A percentile compares a stretch with the other conserved stretches of the same genome.
These are phyloP conservation scores for Blepharisma undulans DNA, from an alignment of 169 alveolate genomes.

Conservation along the genomic window DNA sequence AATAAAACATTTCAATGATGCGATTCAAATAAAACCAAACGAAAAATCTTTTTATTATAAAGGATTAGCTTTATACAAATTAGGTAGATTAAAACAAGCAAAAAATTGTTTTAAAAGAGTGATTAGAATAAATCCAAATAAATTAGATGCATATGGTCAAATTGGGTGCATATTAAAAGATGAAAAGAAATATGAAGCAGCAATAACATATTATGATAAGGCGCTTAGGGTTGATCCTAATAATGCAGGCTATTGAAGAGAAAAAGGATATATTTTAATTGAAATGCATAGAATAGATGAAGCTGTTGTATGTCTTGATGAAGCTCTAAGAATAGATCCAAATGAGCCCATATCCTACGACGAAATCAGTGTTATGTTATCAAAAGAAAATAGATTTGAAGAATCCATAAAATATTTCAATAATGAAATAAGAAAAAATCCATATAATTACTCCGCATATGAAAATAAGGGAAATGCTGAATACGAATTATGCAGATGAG, in stretches of 20 bases:
- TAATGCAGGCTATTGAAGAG: no score
- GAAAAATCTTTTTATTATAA: no score
- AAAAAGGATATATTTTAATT: no score
- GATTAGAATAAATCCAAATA: background rate
- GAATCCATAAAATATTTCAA: background rate
- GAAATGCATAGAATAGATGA: no score
- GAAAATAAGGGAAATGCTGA: background rate
- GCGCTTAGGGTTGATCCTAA: no score
- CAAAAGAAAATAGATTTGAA: background rate
- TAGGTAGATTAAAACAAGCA: background rate
- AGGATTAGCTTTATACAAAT: background rate
- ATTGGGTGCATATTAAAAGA: background rate
- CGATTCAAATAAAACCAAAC: background rate
- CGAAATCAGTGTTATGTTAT: background rate
- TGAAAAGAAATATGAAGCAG: background rate
- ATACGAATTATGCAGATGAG: background rate
- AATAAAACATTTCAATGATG: background rate
- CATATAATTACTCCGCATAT: background rate
- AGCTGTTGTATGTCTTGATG: no score
- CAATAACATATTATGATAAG: no score
- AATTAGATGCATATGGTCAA: background rate
- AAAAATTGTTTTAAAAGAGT: background rate
- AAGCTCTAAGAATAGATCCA: no score
- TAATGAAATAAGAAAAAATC: background rate
- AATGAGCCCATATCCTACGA: background rate